phyloP scores from a whole-genome alignment of 371 early-diverging fungal species.

The Rhizopus arrhizus region DNA sequence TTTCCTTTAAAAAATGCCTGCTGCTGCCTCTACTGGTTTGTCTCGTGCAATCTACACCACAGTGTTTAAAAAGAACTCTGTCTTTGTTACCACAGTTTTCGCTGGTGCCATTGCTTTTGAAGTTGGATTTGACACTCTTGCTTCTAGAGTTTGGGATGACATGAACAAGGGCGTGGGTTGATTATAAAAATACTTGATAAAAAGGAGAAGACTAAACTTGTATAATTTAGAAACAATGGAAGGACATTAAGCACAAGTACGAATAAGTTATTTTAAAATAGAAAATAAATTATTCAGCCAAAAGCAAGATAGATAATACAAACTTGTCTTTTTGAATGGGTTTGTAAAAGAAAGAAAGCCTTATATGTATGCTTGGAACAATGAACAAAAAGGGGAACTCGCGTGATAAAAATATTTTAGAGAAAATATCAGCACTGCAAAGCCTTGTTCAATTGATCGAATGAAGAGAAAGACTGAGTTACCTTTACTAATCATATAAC shows the following conservation, averaged over 20 bases:
- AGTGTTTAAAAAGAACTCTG: conserved; percentile 74
- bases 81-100: conserved; percentile 74
- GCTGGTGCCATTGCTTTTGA: conserved; percentile 80
- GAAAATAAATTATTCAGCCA: neutral
- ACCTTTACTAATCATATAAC: too few species aligned
- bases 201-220: neutral
- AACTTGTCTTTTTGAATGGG: neutral
- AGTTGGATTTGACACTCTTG: conserved; percentile 70
- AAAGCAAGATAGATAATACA: neutral
- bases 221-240: conserved; percentile 63
- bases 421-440: too few species aligned
- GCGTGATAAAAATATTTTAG: too few species aligned
- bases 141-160: conserved; percentile 75
- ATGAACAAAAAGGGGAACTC: neutral
- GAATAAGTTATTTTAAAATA: conserved; percentile 13
- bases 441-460: too few species aligned
- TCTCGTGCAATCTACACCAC: conserved; percentile 65
- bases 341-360: too few species aligned
- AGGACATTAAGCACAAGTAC: conserved; percentile 75
- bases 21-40: conserved; percentile 45
- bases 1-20: conserved; percentile 36
- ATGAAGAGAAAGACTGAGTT: too few species aligned
- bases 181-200: neutral
- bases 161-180: conserved; percentile 84
- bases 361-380: too few species aligned